Base-by-base conservation (phyloP, 257 asterid species). In the Schizonepeta tenuifolia region DNA sequence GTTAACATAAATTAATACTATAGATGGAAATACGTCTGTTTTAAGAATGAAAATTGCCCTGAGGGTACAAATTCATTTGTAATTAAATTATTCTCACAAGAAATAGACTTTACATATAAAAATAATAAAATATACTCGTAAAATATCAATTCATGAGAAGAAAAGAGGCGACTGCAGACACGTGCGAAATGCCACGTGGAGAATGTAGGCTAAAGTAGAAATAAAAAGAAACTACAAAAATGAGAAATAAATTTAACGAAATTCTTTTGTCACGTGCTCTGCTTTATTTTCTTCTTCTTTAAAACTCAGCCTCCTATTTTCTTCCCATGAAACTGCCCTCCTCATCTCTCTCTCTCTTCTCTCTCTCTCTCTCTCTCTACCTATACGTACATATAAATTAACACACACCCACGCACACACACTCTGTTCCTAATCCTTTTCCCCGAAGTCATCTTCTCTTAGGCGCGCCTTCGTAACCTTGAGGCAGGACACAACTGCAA, bases 261-360 rank as follows among this genome's bases (percentile, higher is more conserved):
- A 53, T 66, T 65, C 69, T 74, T 14, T 28, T n/a, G 57, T 77
- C 84, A 79, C 83, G 79, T 82, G 86, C 77, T 67, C 69, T 53
- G 38, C 63, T 58, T 71, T 49, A 22, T 70, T 71, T 74, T 66
- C 75, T 35, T 67, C 79, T 7, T 71, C 82, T 79, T 79, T 79
- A 75, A 75, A 82, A 76, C 73, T 73, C 70, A 50, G 83, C 83
- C 82, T 75, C 70, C 79, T 81, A 68, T 75, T 75, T 64, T 49
- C 2, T 67, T 61, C 40, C 78, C 61, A 65, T 60, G 67, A 76
- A 58, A 67, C 62, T 46, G 47, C 79, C 26, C 63, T 59, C 75
- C 73, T 51, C 70, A 41, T 59, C 75, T 12, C 75, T 13, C 77
- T 61, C 69, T 59, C 75, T 55, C 68, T 41, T 20, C n/a, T 62